These are phyloP conservation scores for Colletotrichum lindemuthianum DNA, from an alignment of 2,329 filamentous ascomycete genomes.

Conservation along the genomic window DNA sequence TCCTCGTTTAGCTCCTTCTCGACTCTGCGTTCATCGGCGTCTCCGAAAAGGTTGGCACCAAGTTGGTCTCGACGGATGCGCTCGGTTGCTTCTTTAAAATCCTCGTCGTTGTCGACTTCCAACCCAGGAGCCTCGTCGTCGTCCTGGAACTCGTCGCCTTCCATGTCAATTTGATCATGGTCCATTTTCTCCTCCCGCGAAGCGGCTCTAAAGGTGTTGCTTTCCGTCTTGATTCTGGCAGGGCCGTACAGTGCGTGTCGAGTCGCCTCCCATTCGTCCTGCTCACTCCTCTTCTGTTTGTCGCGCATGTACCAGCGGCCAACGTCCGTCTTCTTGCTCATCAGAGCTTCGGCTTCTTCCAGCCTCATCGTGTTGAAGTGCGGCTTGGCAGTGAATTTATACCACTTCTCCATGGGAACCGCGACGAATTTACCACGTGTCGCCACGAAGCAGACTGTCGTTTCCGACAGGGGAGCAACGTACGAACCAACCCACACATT, in stretches of 20 bases:
- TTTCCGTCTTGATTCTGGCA: constrained; percentile 75
- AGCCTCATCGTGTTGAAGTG: constrained; percentile 81
- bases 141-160: constrained; percentile 83
- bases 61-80: constrained; percentile 83
- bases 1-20: constrained; percentile 79
- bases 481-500: constrained; percentile 95
- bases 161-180: constrained; percentile 75
- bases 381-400: constrained; percentile 84
- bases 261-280: constrained; percentile 71
- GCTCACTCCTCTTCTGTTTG: constrained; percentile 65
- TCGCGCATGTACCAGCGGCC: constrained; percentile 84
- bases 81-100: constrained; percentile 76
- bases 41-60: constrained; percentile 84
- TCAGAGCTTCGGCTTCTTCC: constrained; percentile 85
- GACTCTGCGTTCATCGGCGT: constrained; percentile 75
- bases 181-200: constrained; percentile 74
- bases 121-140: constrained; percentile 84
- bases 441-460: constrained; percentile 78
- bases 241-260: constrained; percentile 60
- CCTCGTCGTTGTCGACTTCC: constrained; percentile 84
- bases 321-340: constrained; percentile 80
- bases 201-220: constrained; percentile 68
- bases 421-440: constrained; percentile 80
- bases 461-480: constrained; percentile 86
- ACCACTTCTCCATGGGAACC: constrained; percentile 95